Evolutionary conservation across 116 monocot species (phyloP).

Genomic region (Iris pallida): DNA sequence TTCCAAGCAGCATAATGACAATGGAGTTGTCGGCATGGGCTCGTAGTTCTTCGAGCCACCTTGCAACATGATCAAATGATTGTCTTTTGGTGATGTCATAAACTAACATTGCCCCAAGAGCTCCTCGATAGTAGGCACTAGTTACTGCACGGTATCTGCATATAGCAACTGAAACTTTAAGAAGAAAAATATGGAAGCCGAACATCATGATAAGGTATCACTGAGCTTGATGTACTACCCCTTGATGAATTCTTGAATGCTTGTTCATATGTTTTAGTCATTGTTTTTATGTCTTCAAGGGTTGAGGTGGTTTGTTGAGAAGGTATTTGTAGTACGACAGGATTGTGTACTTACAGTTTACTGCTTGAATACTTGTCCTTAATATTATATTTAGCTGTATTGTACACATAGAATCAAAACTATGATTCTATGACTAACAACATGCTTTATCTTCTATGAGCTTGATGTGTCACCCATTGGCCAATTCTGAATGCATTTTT

Average conservation of each 20-base stretch:
- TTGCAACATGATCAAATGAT: conserved; percentile 62
- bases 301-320: too few species aligned
- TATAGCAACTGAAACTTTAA: not conserved
- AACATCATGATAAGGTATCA: not conserved
- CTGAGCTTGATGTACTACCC: not conserved
- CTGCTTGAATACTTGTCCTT: too few species aligned
- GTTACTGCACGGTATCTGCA: conserved; percentile 73
- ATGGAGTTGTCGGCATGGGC: conserved; percentile 58
- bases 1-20: conserved; percentile 61
- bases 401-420: too few species aligned
- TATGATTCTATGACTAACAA: too few species aligned
- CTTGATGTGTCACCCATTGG: too few species aligned
- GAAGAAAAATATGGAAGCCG: not conserved
- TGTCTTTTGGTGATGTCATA: conserved; percentile 55
- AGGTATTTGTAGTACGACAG: too few species aligned
- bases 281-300: too few species aligned
- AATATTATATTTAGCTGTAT: too few species aligned
- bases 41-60: conserved; percentile 67
- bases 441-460: too few species aligned
- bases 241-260: not conserved
- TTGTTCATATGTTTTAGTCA: too few species aligned
- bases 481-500: too few species aligned
- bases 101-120: conserved; percentile 67
- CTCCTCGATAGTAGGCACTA: conserved; percentile 78
- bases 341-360: too few species aligned